Conservation (phyloP, 1,284 basidiomycete species). For the Exsudoporus floridanus region DNA sequence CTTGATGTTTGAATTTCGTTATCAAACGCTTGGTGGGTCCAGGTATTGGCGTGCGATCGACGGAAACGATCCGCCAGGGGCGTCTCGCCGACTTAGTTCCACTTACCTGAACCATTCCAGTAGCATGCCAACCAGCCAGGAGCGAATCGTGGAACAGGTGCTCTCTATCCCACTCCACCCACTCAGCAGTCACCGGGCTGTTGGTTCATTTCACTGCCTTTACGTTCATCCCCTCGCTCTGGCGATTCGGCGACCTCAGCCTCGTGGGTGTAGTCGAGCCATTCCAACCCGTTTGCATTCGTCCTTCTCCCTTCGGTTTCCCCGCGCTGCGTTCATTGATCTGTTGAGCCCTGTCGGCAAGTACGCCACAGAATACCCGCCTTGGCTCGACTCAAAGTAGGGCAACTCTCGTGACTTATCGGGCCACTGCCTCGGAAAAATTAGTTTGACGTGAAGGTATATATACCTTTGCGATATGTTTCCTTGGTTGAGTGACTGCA, state of each 20-base stretch:
- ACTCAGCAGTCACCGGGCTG: background rate
- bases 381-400: background rate
- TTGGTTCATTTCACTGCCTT: background rate
- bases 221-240: constrained; percentile 11
- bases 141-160: constrained; percentile 3
- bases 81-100: constrained; percentile 13
- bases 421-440: background rate
- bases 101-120: constrained; percentile 7
- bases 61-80: constrained; percentile 12
- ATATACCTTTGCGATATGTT: constrained; percentile 6
- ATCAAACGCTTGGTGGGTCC: constrained; percentile 9
- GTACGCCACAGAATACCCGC: constrained; percentile 5
- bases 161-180: constrained; percentile 3
- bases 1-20: constrained; percentile 2
- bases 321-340: constrained; percentile 8
- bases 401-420: background rate
- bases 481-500: background rate
- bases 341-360: constrained; percentile 6
- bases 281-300: background rate
- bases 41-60: background rate
- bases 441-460: constrained; percentile 15
- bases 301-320: constrained; percentile 3
- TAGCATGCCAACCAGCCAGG: constrained; percentile 12
- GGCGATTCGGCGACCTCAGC: constrained; percentile 4
- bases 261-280: constrained; percentile 12